Conservation (phyloP, 2,329 filamentous ascomycete species). For the Acarospora socialis region DNA sequence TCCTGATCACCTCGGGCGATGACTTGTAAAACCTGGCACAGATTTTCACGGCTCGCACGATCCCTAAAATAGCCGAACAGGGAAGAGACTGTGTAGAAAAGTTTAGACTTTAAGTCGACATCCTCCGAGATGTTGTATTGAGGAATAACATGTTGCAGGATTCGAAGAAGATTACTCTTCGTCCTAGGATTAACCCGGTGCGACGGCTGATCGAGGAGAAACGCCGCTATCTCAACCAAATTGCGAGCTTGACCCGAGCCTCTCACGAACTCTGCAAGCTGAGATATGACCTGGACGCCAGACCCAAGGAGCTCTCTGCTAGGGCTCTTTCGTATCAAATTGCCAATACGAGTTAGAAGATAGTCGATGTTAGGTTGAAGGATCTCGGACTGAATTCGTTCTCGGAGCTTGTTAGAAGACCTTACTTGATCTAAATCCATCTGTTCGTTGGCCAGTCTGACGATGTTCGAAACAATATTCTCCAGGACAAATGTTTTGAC, state of each 20-base stretch:
- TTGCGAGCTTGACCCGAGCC: slow-evolving; percentile 56
- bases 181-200: slow-evolving; percentile 68
- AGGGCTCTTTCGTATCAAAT: slow-evolving; percentile 41
- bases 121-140: slow-evolving; percentile 45
- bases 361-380: slow-evolving; percentile 45
- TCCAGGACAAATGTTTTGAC: slow-evolving; percentile 71
- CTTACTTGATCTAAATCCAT: slow-evolving; percentile 29
- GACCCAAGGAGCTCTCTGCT: slow-evolving; percentile 65
- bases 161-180: slow-evolving; percentile 66
- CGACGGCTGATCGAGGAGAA: slow-evolving; percentile 71
- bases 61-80: slow-evolving; percentile 89
- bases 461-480: slow-evolving; percentile 55
- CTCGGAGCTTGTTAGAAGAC: background rate
- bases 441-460: slow-evolving; percentile 44
- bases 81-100: slow-evolving; percentile 62
- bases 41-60: slow-evolving; percentile 54
- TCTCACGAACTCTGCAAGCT: slow-evolving; percentile 56
- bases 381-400: background rate
- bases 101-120: slow-evolving; percentile 42
- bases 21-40: slow-evolving; percentile 58
- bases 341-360: slow-evolving; percentile 43
- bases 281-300: slow-evolving; percentile 65
- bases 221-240: slow-evolving; percentile 65
- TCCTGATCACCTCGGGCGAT: slow-evolving; percentile 51
- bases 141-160: slow-evolving; percentile 67